Conservation (phyloP, 2,329 filamentous ascomycete genomes). For the Penicillium sp. region DNA sequence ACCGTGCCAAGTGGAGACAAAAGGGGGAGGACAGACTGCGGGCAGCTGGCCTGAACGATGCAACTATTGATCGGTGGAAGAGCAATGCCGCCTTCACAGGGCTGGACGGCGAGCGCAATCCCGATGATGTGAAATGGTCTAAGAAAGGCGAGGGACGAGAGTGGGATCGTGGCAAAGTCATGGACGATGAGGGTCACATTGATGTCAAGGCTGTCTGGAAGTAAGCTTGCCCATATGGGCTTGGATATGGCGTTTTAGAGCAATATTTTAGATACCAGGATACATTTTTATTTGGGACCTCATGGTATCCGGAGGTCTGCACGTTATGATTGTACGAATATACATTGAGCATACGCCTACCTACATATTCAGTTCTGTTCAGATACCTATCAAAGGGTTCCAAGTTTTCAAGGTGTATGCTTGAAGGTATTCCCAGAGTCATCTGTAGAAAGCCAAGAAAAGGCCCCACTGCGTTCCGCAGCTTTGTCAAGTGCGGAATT, state of each 20-base stretch:
- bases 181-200: slow-evolving; percentile 53
- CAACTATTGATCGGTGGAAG: slow-evolving; percentile 68
- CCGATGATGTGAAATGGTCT: slow-evolving; percentile 69
- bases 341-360: neutral
- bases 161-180: slow-evolving; percentile 53
- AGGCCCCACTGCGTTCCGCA: slow-evolving; percentile 12
- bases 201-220: slow-evolving; percentile 50
- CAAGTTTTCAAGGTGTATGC: too few species aligned
- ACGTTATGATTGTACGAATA: neutral
- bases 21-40: slow-evolving; percentile 71
- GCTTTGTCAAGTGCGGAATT: slow-evolving; percentile 27
- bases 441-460: neutral
- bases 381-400: neutral
- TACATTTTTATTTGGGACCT: neutral
- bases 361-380: neutral
- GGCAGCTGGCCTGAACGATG: slow-evolving; percentile 72
- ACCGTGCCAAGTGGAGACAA: slow-evolving; percentile 72
- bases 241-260: slow-evolving; percentile 4
- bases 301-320: neutral
- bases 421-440: neutral
- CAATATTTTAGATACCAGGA: neutral
- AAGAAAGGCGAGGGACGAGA: slow-evolving; percentile 62
- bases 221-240: neutral
- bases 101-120: slow-evolving; percentile 50
- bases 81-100: slow-evolving; percentile 56